Evolutionary conservation across 2,329 filamentous ascomycete genomes (phyloP).

Genomic region (Aureobasidium pullulans): DNA sequence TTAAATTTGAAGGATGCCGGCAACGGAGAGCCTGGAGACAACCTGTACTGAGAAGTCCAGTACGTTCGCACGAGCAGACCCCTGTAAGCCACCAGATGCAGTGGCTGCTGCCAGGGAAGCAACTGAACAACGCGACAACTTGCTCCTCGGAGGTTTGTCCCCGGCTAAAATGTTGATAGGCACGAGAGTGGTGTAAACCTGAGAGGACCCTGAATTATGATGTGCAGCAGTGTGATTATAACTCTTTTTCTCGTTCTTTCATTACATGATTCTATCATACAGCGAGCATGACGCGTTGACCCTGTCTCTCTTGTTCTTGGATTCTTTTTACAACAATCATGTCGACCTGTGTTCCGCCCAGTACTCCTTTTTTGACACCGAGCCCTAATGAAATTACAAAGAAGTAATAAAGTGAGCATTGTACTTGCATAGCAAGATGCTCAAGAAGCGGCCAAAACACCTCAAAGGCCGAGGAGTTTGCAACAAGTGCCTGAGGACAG

Average conservation of each 20-base stretch:
- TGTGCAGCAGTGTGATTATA: background rate
- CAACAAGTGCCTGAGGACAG: background rate
- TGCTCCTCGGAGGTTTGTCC: background rate
- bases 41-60: background rate
- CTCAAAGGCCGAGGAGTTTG: background rate
- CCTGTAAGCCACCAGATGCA: background rate
- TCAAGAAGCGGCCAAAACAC: constrained; percentile 5
- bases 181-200: too few relatives aligned
- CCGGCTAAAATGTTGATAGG: background rate
- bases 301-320: constrained; percentile 1
- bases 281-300: constrained; percentile 12
- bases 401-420: constrained; percentile 7
- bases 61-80: background rate
- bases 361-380: constrained; percentile 8
- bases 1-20: background rate
- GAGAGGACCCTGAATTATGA: background rate
- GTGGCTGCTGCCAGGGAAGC: background rate
- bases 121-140: background rate
- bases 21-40: background rate
- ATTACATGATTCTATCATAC: constrained; percentile 14
- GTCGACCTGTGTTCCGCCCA: constrained; percentile 1
- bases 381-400: constrained; percentile 12
- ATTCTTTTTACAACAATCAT: constrained; percentile 12
- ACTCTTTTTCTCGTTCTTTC: constrained; percentile 10
- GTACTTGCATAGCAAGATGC: background rate